A percentile compares a stretch with the other conserved stretches of the same genome.
Conservation (phyloP, 345 rosid genomes). For the Eutrema yunnanense region DNA sequence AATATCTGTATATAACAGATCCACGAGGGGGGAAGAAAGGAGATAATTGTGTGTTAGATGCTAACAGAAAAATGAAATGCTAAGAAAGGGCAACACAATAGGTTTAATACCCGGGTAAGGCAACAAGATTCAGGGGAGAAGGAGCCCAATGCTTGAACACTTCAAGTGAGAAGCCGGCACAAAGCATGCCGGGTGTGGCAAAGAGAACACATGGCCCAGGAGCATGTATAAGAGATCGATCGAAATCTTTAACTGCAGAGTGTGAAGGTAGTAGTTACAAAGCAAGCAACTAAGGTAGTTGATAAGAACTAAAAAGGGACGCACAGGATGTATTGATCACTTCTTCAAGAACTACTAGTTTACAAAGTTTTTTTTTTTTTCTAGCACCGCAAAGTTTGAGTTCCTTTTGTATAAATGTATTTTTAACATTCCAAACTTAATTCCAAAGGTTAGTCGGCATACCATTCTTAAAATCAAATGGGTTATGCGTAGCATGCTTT, state of each 20-base stretch:
- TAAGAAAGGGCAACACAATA: not conserved
- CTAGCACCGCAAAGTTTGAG: not conserved
- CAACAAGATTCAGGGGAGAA: constrained; percentile 66
- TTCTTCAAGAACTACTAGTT: not conserved
- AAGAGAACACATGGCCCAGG: constrained; percentile 99
- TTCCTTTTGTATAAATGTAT: not conserved
- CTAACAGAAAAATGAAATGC: not conserved
- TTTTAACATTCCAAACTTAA: not conserved
- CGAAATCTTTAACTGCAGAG: constrained; percentile 61
- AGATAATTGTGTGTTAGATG: not conserved
- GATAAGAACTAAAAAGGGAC: not conserved
- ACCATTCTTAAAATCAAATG: constrained; percentile 96
- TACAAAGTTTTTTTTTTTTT: not conserved
- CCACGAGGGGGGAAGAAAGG: not conserved
- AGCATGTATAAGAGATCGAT: constrained; percentile 73
- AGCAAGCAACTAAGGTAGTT: constrained; percentile 4
- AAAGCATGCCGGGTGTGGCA: constrained; percentile 98
- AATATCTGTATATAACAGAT: constrained; percentile 44
- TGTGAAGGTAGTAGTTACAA: not conserved
- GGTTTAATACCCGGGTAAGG: constrained; percentile 78
- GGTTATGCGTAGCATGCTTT: constrained; percentile 56
- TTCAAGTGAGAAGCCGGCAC: constrained; percentile 91
- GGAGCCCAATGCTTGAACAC: constrained; percentile 98
- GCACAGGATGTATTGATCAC: not conserved
- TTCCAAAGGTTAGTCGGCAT: constrained; percentile 11